These are phyloP conservation scores for Annulohypoxylon bovei DNA, from an alignment of 495 filamentous ascomycete species.

Conservation along the genomic window DNA sequence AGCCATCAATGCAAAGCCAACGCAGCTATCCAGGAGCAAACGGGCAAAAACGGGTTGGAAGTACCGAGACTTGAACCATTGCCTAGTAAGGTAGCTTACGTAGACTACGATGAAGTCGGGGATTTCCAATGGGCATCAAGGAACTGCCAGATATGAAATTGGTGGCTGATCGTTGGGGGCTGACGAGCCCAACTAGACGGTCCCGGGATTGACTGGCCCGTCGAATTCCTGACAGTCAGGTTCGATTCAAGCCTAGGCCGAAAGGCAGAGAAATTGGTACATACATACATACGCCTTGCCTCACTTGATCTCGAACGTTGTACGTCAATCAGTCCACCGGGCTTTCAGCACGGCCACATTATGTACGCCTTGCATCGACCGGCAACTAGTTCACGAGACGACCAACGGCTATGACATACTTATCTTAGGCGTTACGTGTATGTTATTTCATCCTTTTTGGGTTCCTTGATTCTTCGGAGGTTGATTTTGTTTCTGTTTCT, in stretches of 20 bases:
- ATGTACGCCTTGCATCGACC: conserved; percentile 25
- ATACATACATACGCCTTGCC: conserved; percentile 49
- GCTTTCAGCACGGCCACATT: conserved; percentile 32
- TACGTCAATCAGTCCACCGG: conserved; percentile 28
- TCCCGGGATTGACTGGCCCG: conserved; percentile 42
- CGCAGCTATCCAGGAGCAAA: conserved; percentile 42
- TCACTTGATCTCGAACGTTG: conserved; percentile 52
- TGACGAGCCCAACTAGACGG: conserved; percentile 46
- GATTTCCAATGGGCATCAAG: conserved; percentile 15
- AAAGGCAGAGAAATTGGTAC: conserved; percentile 23
- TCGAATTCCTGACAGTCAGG: conserved; percentile 30
- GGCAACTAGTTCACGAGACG: conserved; percentile 20
- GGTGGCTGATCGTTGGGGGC: conserved; percentile 41
- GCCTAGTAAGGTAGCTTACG: conserved; percentile 26
- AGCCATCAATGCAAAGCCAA: conserved; percentile 55
- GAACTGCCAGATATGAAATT: conserved; percentile 18
- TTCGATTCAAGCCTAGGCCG: conserved; percentile 34
- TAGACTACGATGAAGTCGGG: conserved; percentile 19
- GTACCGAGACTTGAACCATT: conserved; percentile 19
- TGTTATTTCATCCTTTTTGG: too few relatives aligned
- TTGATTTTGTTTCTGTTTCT: not conserved
- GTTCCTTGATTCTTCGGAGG: not conserved
- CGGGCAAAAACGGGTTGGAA: conserved; percentile 21
- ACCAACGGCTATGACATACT: conserved; percentile 8
- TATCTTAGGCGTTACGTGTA: not conserved